phyloP scores from a whole-genome alignment of 257 asterid genomes.

The Ophiorrhiza pumila region DNA sequence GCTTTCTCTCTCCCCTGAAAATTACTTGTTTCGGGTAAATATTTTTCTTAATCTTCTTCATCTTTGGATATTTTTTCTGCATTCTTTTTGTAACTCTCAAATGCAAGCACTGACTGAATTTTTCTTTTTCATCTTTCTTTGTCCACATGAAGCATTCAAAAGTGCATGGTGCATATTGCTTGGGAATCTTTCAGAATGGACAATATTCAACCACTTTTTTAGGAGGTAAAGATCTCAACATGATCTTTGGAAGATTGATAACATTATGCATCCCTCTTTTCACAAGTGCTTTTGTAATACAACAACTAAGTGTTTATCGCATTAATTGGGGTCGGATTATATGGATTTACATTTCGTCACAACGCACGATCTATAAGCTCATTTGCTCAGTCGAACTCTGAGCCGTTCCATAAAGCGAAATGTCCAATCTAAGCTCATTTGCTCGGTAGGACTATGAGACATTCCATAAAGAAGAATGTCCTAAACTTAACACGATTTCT shows the following conservation, averaged over 20 bases:
- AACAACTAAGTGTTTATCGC: too few relatives aligned
- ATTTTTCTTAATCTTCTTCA: conserved; percentile 15
- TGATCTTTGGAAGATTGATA: background rate
- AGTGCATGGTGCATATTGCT: conserved; percentile 94
- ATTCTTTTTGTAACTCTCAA: background rate
- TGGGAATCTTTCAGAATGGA: conserved; percentile 96
- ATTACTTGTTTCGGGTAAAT: conserved; percentile 87
- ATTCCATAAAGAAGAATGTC: too few relatives aligned
- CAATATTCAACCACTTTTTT: conserved; percentile 97
- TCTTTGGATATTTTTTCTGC: conserved; percentile 12
- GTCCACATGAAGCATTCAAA: conserved; percentile 75
- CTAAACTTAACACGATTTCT: too few relatives aligned
- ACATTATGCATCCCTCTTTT: background rate
- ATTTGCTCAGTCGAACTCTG: too few relatives aligned
- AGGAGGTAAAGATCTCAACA: conserved; percentile 57
- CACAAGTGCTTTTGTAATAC: background rate
- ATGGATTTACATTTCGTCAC: too few relatives aligned
- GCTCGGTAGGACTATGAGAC: too few relatives aligned
- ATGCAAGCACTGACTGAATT: conserved; percentile 14
- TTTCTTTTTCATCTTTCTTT: conserved; percentile 13
- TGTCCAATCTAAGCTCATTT: too few relatives aligned
- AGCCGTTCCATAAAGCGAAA: too few relatives aligned
- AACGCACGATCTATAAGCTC: too few relatives aligned
- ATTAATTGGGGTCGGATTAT: too few relatives aligned
- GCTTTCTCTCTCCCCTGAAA: conserved; percentile 84